Base-by-base conservation (phyloP, 768 basidiomycete genomes). In the Suillus subaureus region DNA sequence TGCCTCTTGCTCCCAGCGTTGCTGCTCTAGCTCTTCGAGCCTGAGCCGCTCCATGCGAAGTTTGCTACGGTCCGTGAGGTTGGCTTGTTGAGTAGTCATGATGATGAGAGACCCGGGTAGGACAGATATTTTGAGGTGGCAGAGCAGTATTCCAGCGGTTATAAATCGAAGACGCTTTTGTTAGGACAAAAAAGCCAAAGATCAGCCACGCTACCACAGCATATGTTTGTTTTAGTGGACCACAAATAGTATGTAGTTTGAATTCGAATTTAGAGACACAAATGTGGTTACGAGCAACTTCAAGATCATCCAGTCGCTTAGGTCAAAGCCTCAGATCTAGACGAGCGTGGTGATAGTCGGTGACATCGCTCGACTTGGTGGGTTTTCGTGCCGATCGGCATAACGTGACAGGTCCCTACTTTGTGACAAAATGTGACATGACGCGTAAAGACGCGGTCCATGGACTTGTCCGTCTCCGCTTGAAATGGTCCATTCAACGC, bases 11-110 rank as follows among this genome's bases (percentile, higher is more conserved):
- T 88, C 87, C 73, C 87, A 87, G 33, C 77, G 69, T 2, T 79
- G 81, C 66, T 85, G 82, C 70, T 88, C 86, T 33, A 79, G 77
- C 72, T 87, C 87, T 40, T 82, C 79, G 62, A 85, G 83, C 42
- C 79, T 73, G 23, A 86, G 78, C 8, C 77, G 76, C 57, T 81
- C 79, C 71, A 80, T 83, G 43, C 86, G 81, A 60, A 82, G 77
- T 61, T 80, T 83, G 31, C 83, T 79, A 63, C 86, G 79, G 47
- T 78, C 77, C 77, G 76, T 70, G 68, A 66, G 37, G 7, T 52
- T 70, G 40, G 68, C 67, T 73, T 71, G 75, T 56, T 42, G 31
- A 61, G 49, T 13, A 26, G 56, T 6, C 40, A 56, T 58, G 26
- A 54, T 58, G 47, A 42, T 31, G 39, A 9, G 18, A 23, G n/a